Evolutionary conservation across 768 basidiomycete species (phyloP).

Genomic region (Rhodotorula toruloides): DNA sequence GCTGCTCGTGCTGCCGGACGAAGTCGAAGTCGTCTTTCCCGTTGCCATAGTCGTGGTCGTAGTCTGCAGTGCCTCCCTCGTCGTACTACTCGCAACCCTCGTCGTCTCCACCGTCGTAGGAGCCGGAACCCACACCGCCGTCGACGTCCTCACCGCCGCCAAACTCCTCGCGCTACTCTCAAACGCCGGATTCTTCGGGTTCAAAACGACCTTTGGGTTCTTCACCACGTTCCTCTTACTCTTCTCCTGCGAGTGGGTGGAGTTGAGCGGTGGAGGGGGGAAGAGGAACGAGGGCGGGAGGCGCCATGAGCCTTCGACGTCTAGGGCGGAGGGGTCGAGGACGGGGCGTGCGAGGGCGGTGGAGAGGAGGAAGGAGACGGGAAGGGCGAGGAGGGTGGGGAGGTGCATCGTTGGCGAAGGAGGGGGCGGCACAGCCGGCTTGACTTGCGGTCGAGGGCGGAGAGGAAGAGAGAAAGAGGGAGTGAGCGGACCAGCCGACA

Average conservation of each 20-base stretch:
- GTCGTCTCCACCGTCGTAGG: too few species aligned
- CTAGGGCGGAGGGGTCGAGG: background rate
- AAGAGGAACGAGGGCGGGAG: too few species aligned
- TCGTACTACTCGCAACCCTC: too few species aligned
- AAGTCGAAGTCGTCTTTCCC: too few species aligned
- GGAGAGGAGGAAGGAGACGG: background rate
- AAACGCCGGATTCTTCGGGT: slow-evolving; percentile 21
- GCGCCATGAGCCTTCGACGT: background rate
- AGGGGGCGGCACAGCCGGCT: background rate
- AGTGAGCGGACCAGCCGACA: background rate
- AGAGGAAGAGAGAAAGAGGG: background rate
- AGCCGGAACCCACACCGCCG: too few species aligned
- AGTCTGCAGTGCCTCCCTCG: background rate
- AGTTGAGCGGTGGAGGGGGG: background rate
- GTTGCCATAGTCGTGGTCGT: too few species aligned
- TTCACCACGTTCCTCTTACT: background rate
- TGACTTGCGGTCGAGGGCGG: background rate
- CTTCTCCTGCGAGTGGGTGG: background rate
- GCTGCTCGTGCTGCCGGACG: too few species aligned
- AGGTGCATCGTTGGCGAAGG: background rate
- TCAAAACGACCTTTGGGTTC: slow-evolving; percentile 19
- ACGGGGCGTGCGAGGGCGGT: background rate
- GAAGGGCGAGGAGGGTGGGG: background rate
- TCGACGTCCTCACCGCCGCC: slow-evolving; percentile 1
- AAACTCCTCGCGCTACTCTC: slow-evolving; percentile 2